Evolutionary conservation across 2,329 filamentous ascomycete genomes (phyloP).

Genomic region (Amauroascus verrucosus): DNA sequence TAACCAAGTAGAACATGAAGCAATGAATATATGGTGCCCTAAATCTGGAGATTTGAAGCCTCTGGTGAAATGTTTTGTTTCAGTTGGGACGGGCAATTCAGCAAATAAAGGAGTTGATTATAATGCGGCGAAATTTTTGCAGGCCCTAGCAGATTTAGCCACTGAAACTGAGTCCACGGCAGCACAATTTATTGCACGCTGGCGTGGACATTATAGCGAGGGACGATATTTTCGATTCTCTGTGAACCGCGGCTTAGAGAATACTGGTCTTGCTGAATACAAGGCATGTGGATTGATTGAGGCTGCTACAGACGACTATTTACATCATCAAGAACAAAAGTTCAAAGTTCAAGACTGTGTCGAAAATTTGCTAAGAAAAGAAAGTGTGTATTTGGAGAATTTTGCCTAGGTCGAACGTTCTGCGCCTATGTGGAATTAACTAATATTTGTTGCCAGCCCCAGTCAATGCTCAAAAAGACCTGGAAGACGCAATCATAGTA

Average conservation of each 20-base stretch:
- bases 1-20: constrained; percentile 23
- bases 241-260: constrained; percentile 25
- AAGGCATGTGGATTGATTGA: constrained; percentile 17
- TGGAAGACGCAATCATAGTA: too few relatives aligned
- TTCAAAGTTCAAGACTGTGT: constrained; percentile 19
- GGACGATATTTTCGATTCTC: constrained; percentile 29
- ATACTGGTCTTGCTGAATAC: constrained; percentile 20
- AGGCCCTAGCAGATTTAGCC: constrained; percentile 22
- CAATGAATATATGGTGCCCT: constrained; percentile 23
- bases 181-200: constrained; percentile 21
- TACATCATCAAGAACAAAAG: constrained; percentile 16
- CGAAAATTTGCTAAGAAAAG: constrained; percentile 19
- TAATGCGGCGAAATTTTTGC: constrained; percentile 15
- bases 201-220: constrained; percentile 20
- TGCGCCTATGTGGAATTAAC: too few relatives aligned
- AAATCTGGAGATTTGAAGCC: constrained; percentile 22
- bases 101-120: constrained; percentile 19
- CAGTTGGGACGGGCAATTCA: constrained; percentile 24
- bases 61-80: constrained; percentile 25
- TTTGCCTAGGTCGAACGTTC: constrained; percentile 9
- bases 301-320: constrained; percentile 21
- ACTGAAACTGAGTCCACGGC: constrained; percentile 26
- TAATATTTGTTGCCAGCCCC: too few relatives aligned
- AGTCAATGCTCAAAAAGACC: too few relatives aligned
- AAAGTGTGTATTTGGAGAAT: constrained; percentile 19